A percentile compares a stretch with the other conserved stretches of the same genome.
These are phyloP conservation scores for Candida tetrigidarum DNA, from an alignment of 1,139 yeast genomes.

Conservation along the genomic window DNA sequence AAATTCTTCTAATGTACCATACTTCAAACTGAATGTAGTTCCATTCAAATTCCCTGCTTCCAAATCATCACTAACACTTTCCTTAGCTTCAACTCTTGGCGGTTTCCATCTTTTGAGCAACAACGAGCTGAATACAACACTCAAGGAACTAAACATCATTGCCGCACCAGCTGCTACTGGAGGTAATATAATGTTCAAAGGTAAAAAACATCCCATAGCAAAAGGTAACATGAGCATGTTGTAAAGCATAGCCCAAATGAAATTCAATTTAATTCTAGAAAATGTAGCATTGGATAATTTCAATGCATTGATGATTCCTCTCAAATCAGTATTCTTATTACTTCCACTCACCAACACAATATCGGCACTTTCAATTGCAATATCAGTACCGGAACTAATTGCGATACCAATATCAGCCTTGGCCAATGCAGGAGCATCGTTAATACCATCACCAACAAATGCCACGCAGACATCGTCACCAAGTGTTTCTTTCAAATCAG, in stretches of 20 bases:
- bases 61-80: slow-evolving; percentile 21
- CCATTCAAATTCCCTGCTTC: slow-evolving; percentile 24
- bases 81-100: slow-evolving; percentile 29
- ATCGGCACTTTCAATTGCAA: slow-evolving; percentile 96
- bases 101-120: slow-evolving; percentile 66
- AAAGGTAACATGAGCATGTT: slow-evolving; percentile 90
- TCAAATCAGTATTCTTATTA: slow-evolving; percentile 46
- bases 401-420: slow-evolving; percentile 91
- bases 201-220: slow-evolving; percentile 90
- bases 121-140: slow-evolving; percentile 85
- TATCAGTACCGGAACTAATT: slow-evolving; percentile 89
- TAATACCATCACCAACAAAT: slow-evolving; percentile 96
- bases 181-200: slow-evolving; percentile 75
- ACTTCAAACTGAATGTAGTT: slow-evolving; percentile 32
- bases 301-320: slow-evolving; percentile 73
- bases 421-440: slow-evolving; percentile 95
- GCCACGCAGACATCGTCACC: slow-evolving; percentile 57
- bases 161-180: slow-evolving; percentile 94
- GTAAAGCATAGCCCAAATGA: slow-evolving; percentile 85
- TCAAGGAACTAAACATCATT: slow-evolving; percentile 91
- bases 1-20: slow-evolving; percentile 36
- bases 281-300: slow-evolving; percentile 76
- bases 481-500: slow-evolving; percentile 53
- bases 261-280: slow-evolving; percentile 74
- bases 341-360: slow-evolving; percentile 61